phyloP scores from a whole-genome alignment of 345 rosid genomes.

The Schrenkiella parvula region DNA sequence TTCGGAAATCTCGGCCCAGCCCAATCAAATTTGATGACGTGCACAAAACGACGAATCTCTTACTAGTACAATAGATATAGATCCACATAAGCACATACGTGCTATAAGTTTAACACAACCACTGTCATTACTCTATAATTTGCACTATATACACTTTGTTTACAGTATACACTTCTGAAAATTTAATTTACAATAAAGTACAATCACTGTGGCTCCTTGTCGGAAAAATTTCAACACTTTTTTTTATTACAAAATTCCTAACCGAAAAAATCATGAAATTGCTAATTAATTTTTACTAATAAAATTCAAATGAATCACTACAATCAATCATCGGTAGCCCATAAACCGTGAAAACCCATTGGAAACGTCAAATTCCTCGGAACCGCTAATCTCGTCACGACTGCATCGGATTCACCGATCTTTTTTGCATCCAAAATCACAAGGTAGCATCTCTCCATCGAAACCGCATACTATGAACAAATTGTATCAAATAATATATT shows the following conservation, averaged over 20 bases:
- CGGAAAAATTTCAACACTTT: neutral
- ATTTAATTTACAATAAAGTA: neutral
- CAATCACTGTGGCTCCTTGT: neutral
- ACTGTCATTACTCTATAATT: neutral
- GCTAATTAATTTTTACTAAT: neutral
- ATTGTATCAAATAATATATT: neutral
- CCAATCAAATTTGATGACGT: neutral
- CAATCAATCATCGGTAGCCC: slow-evolving; percentile 37
- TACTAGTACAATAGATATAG: neutral
- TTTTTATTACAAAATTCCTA: neutral
- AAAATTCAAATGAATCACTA: neutral
- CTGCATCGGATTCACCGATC: slow-evolving; percentile 70
- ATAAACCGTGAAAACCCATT: slow-evolving; percentile 88
- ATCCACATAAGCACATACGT: neutral
- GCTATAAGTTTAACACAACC: neutral
- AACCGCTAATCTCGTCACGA: slow-evolving; percentile 69
- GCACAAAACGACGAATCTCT: neutral
- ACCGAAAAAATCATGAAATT: neutral
- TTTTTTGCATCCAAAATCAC: slow-evolving; percentile 65
- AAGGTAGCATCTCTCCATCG: slow-evolving; percentile 70
- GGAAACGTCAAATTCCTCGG: slow-evolving; percentile 79
- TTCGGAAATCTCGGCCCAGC: slow-evolving; percentile 8
- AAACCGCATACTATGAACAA: slow-evolving; percentile 71
- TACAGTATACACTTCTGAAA: neutral
- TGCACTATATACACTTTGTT: neutral